Evolutionary conservation across 768 basidiomycete genomes (phyloP).

Genomic region (Ramaria rubella): DNA sequence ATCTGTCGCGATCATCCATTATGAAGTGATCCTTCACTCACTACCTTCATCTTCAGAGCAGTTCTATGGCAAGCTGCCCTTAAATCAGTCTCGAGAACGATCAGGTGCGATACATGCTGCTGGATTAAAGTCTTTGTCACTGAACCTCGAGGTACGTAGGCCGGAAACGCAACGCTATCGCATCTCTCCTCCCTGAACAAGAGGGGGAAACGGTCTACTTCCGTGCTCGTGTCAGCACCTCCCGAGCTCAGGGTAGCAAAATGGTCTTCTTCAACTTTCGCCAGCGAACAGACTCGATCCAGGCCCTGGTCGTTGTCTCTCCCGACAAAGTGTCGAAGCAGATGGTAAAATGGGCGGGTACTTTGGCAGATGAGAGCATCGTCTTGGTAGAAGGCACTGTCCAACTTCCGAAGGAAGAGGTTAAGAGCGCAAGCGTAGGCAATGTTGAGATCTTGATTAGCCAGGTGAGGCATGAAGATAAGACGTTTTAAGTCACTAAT

Average conservation of each 20-base stretch:
- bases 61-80: slow-evolving; percentile 81
- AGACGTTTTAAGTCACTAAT: background rate
- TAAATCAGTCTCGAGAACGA: slow-evolving; percentile 88
- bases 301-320: slow-evolving; percentile 70
- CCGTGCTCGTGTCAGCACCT: slow-evolving; percentile 86
- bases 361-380: slow-evolving; percentile 79
- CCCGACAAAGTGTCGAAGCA: slow-evolving; percentile 84
- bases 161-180: slow-evolving; percentile 56
- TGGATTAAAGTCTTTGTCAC: background rate
- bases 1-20: slow-evolving; percentile 4
- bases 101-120: slow-evolving; percentile 22
- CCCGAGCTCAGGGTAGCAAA: slow-evolving; percentile 88
- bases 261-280: slow-evolving; percentile 93
- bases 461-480: slow-evolving; percentile 46
- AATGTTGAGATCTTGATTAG: slow-evolving; percentile 82
- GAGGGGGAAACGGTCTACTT: slow-evolving; percentile 74
- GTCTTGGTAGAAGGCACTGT: slow-evolving; percentile 84
- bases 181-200: slow-evolving; percentile 49
- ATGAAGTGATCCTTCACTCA: background rate
- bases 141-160: slow-evolving; percentile 33
- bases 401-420: slow-evolving; percentile 68
- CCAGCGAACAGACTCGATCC: slow-evolving; percentile 80
- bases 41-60: slow-evolving; percentile 65
- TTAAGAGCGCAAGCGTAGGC: slow-evolving; percentile 85
- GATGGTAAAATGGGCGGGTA: slow-evolving; percentile 90